phyloP scores from a whole-genome alignment of 2,329 filamentous ascomycete species.

The Domatiomyces globalis region DNA sequence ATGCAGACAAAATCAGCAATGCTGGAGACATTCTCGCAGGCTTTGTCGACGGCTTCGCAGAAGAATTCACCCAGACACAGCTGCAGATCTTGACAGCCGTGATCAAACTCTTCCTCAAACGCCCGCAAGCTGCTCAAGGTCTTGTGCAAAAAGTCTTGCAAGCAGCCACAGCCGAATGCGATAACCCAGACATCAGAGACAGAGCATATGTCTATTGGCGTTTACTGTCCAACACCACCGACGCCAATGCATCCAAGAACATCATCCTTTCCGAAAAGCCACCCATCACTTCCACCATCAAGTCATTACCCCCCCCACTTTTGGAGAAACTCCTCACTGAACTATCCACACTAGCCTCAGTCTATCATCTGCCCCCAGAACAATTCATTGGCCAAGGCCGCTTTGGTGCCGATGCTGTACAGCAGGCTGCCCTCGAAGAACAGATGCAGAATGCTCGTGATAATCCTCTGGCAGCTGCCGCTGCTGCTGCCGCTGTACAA shows the following conservation, averaged over 20 bases:
- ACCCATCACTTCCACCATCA: slow-evolving; percentile 86
- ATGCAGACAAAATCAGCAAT: slow-evolving; percentile 97
- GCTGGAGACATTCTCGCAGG: slow-evolving; percentile 84
- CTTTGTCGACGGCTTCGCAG: slow-evolving; percentile 88
- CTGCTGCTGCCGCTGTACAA: slow-evolving; percentile 50
- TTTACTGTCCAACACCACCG: slow-evolving; percentile 63
- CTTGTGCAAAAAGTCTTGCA: slow-evolving; percentile 92
- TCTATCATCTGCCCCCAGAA: slow-evolving; percentile 96
- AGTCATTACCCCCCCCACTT: slow-evolving; percentile 65
- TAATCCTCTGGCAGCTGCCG: slow-evolving; percentile 82
- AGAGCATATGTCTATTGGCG: slow-evolving; percentile 98
- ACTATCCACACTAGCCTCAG: slow-evolving; percentile 85
- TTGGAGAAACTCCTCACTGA: slow-evolving; percentile 83
- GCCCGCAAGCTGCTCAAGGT: slow-evolving; percentile 78
- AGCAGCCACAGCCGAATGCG: slow-evolving; percentile 80
- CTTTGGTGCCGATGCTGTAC: slow-evolving; percentile 85
- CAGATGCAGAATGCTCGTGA: slow-evolving; percentile 83
- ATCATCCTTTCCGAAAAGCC: slow-evolving; percentile 91
- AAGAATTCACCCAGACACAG: slow-evolving; percentile 96
- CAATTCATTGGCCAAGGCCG: slow-evolving; percentile 95
- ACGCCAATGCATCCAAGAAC: slow-evolving; percentile 79
- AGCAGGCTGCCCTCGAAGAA: slow-evolving; percentile 90
- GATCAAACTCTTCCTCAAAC: slow-evolving; percentile 94
- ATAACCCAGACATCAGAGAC: slow-evolving; percentile 95
- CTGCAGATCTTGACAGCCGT: slow-evolving; percentile 93